Conservation (phyloP, 306 rosid genomes). For the Ceratonia siliqua region DNA sequence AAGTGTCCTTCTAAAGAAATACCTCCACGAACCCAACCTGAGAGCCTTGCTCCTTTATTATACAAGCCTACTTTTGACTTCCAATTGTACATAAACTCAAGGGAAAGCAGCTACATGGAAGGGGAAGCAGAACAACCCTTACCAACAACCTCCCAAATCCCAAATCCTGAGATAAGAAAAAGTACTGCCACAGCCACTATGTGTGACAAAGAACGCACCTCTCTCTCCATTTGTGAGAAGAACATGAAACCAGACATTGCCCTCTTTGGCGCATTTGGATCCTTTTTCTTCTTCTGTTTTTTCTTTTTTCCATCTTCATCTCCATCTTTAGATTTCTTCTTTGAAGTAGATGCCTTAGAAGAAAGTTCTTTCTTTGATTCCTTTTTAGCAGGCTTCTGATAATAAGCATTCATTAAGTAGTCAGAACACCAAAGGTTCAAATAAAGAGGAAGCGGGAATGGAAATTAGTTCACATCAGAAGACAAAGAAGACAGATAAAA, state of each 20-base stretch:
- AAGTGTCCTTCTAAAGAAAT: neutral
- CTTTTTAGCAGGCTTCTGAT: constrained; percentile 89
- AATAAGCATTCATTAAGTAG: constrained; percentile 31
- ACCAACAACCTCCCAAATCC: neutral
- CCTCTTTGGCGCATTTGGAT: constrained; percentile 98
- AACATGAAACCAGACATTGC: constrained; percentile 98
- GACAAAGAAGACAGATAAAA: constrained; percentile 3
- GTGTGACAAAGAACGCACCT: constrained; percentile 52
- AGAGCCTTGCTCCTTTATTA: neutral
- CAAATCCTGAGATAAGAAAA: neutral
- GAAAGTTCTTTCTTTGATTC: constrained; percentile 73
- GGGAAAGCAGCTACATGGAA: neutral
- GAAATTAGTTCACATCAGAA: neutral
- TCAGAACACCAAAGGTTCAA: constrained; percentile 22
- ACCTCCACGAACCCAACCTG: neutral
- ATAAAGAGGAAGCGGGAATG: neutral
- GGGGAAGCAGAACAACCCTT: neutral
- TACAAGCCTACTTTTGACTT: neutral
- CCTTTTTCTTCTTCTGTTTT: constrained; percentile 93
- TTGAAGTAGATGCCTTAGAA: constrained; percentile 83
- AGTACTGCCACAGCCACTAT: neutral
- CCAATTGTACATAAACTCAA: neutral
- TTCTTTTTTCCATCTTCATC: constrained; percentile 90
- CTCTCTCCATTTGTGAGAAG: constrained; percentile 95
- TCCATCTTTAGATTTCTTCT: constrained; percentile 73